Evolutionary conservation across 1,284 basidiomycete genomes (phyloP).

Genomic region (Irpex sp.): DNA sequence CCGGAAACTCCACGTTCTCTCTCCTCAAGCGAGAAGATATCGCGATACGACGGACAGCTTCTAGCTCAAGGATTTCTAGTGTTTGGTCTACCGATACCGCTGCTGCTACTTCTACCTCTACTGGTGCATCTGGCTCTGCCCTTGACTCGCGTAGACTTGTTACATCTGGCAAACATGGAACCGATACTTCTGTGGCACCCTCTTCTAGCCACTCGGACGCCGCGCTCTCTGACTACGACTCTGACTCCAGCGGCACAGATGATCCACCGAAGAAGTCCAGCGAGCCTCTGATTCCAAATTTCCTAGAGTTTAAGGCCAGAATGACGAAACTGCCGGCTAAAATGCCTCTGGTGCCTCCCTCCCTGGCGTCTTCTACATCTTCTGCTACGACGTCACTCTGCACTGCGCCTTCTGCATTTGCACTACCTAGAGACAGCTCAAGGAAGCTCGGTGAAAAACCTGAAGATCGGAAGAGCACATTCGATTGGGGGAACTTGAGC

Average conservation of each 20-base stretch:
- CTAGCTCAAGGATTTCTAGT: not conserved
- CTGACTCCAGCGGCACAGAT: not conserved
- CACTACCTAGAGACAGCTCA: too few species aligned
- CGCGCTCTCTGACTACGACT: not conserved
- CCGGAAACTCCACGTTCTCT: not conserved
- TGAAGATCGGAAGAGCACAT: too few species aligned
- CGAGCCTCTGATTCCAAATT: not conserved
- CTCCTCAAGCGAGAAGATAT: not conserved
- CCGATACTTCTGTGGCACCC: too few species aligned
- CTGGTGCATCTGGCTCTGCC: not conserved
- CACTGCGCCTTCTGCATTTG: too few species aligned
- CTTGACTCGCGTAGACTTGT: not conserved
- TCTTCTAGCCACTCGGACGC: too few species aligned
- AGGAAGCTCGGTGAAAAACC: too few species aligned
- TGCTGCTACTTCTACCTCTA: conserved; percentile 4
- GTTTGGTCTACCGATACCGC: conserved; percentile 10
- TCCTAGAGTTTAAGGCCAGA: not conserved
- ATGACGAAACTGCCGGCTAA: not conserved
- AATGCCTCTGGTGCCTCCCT: too few species aligned
- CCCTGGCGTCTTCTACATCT: too few species aligned
- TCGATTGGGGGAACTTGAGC: too few species aligned
- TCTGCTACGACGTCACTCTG: too few species aligned
- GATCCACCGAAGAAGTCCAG: not conserved
- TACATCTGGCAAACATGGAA: not conserved
- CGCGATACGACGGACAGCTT: not conserved